Conservation (phyloP, 495 filamentous ascomycete species). For the Rhypophila decipiens region DNA sequence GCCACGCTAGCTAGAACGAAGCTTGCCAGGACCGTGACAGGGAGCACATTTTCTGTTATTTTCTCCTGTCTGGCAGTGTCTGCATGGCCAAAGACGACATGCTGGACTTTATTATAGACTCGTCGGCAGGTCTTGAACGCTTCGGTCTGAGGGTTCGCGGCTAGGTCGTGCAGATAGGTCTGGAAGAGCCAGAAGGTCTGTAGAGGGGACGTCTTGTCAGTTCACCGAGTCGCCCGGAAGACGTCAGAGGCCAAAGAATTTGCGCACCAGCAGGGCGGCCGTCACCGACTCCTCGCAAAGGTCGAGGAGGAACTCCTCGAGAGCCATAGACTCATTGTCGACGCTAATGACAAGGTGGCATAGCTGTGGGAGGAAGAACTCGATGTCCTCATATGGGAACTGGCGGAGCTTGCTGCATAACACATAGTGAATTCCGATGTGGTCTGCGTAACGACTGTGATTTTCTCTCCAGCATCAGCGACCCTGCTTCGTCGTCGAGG, state of each 20-base stretch:
- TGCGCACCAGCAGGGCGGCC: slow-evolving; percentile 62
- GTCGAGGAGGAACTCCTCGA: slow-evolving; percentile 75
- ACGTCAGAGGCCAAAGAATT: too few relatives aligned
- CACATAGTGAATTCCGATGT: slow-evolving; percentile 75
- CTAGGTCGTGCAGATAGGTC: slow-evolving; percentile 70
- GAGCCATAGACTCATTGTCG: slow-evolving; percentile 76
- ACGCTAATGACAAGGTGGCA: slow-evolving; percentile 73
- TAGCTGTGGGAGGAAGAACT: slow-evolving; percentile 76
- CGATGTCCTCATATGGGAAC: slow-evolving; percentile 75
- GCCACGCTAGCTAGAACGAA: slow-evolving; percentile 60
- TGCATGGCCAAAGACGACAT: slow-evolving; percentile 65
- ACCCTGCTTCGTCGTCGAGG: too few relatives aligned
- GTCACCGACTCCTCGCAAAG: slow-evolving; percentile 75
- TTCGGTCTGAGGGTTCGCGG: slow-evolving; percentile 57
- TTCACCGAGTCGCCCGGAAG: too few relatives aligned
- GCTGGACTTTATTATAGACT: slow-evolving; percentile 74
- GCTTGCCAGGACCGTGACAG: slow-evolving; percentile 64
- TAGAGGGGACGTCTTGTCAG: slow-evolving; percentile 6
- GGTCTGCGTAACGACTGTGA: slow-evolving; percentile 67
- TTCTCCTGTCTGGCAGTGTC: slow-evolving; percentile 57
- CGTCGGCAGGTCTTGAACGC: slow-evolving; percentile 67
- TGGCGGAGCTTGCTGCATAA: slow-evolving; percentile 73
- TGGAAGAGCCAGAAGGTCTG: slow-evolving; percentile 83
- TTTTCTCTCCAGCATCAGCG: slow-evolving; percentile 1
- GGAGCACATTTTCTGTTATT: slow-evolving; percentile 68